Conservation (phyloP, 2,329 filamentous ascomycete species). For the Rhexocercosporidium sp. region DNA sequence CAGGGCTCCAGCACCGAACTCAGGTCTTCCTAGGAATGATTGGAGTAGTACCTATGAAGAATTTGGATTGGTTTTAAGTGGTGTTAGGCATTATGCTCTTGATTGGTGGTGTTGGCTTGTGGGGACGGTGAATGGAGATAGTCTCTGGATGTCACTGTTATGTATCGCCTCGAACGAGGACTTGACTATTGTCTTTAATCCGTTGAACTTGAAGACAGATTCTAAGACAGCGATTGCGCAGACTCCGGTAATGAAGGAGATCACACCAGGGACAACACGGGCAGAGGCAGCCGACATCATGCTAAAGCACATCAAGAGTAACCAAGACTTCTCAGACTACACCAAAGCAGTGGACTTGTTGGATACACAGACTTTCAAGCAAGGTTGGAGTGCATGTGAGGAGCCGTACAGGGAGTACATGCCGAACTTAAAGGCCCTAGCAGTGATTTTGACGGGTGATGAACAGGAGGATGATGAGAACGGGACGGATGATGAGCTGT, state of each 20-base stretch:
- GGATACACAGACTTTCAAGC: slow-evolving; percentile 12
- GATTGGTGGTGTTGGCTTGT: slow-evolving; percentile 17
- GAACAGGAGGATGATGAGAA: slow-evolving; percentile 10
- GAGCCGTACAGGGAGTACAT: slow-evolving; percentile 10
- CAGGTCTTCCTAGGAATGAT: slow-evolving; percentile 5
- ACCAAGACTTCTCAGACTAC: not conserved
- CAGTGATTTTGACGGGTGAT: not conserved
- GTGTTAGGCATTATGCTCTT: slow-evolving; percentile 13
- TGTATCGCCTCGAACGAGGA: slow-evolving; percentile 8
- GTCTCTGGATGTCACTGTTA: slow-evolving; percentile 6
- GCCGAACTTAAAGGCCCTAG: slow-evolving; percentile 7
- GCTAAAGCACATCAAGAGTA: slow-evolving; percentile 9
- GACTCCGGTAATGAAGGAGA: not conserved
- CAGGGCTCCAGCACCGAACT: not conserved
- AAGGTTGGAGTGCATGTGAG: slow-evolving; percentile 2
- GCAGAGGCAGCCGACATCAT: slow-evolving; percentile 2
- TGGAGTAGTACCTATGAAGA: not conserved
- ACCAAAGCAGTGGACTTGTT: not conserved
- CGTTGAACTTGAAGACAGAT: not conserved
- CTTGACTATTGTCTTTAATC: slow-evolving; percentile 10
- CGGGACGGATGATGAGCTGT: not conserved
- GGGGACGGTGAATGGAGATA: slow-evolving; percentile 10
- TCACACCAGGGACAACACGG: slow-evolving; percentile 9
- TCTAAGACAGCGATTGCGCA: not conserved
- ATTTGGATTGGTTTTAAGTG: not conserved